These are phyloP conservation scores for Sugiyamaella sp. DNA, from an alignment of 1,139 yeast genomes.

Conservation along the genomic window DNA sequence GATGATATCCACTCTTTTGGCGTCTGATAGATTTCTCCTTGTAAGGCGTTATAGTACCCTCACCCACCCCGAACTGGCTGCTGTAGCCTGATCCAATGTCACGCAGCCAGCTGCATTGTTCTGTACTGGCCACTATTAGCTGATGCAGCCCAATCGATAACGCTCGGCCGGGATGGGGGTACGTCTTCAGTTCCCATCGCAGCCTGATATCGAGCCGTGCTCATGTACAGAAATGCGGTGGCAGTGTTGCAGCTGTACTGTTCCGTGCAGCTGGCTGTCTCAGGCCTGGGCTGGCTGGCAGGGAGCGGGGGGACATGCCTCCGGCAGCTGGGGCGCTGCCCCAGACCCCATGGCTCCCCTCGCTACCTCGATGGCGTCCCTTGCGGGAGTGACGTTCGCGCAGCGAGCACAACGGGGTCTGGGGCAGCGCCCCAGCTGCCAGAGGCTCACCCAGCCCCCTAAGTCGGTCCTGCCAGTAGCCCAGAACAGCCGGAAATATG, in stretches of 20 bases:
- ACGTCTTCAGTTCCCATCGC: neutral
- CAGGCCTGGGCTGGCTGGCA: neutral
- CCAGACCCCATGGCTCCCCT: neutral
- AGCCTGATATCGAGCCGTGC: neutral
- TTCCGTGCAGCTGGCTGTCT: neutral
- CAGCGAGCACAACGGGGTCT: no score
- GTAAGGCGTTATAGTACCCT: conserved; percentile 16
- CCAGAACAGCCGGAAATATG: no score
- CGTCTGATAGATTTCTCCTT: conserved; percentile 13
- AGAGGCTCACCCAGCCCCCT: no score
- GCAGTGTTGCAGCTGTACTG: neutral
- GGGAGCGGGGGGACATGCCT: neutral
- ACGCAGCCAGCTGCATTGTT: neutral
- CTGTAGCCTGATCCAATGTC: neutral
- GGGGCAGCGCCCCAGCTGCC: no score
- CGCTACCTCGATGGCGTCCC: no score
- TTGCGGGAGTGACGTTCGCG: no score
- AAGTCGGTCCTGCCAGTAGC: no score
- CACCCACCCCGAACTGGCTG: conserved; percentile 4
- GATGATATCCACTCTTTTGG: conserved; percentile 5
- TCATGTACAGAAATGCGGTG: neutral
- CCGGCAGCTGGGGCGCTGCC: conserved; percentile 1
- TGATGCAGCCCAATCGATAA: neutral
- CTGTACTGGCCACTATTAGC: neutral
- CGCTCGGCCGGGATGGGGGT: neutral